These are phyloP conservation scores for Aspergillus versicolor DNA, from an alignment of 2,329 filamentous ascomycete genomes.

Conservation along the genomic window DNA sequence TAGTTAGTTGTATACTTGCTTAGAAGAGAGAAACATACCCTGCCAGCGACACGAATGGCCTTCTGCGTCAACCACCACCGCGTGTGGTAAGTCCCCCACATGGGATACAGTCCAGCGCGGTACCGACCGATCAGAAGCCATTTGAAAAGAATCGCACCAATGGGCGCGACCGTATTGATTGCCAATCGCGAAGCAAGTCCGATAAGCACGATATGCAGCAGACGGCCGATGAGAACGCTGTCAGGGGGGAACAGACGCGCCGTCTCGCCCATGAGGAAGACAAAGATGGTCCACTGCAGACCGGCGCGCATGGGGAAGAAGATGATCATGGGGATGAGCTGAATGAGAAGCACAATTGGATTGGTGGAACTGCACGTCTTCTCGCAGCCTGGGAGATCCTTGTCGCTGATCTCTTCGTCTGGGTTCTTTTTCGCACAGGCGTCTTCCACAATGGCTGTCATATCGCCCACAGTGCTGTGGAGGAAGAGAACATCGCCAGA, in stretches of 20 bases:
- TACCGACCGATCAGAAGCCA: slow-evolving; percentile 58
- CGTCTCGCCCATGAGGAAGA: slow-evolving; percentile 42
- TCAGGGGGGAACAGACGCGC: slow-evolving; percentile 42
- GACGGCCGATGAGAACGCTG: slow-evolving; percentile 43
- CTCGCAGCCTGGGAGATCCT: slow-evolving; percentile 29
- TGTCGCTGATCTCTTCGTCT: neutral
- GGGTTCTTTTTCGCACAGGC: slow-evolving; percentile 3
- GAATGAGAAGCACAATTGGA: slow-evolving; percentile 49
- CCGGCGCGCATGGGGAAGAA: slow-evolving; percentile 54
- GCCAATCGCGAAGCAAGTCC: slow-evolving; percentile 46
- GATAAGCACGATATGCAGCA: slow-evolving; percentile 50
- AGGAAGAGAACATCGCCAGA: slow-evolving; percentile 55
- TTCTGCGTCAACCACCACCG: slow-evolving; percentile 61
- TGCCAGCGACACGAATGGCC: slow-evolving; percentile 50
- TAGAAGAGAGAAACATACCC: slow-evolving; percentile 21
- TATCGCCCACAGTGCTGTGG: slow-evolving; percentile 44
- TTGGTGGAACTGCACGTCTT: slow-evolving; percentile 48
- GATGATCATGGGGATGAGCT: slow-evolving; percentile 52
- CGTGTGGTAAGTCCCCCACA: slow-evolving; percentile 61
- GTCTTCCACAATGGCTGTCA: slow-evolving; percentile 27
- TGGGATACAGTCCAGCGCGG: slow-evolving; percentile 55
- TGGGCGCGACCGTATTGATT: slow-evolving; percentile 43
- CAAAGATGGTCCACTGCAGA: slow-evolving; percentile 54
- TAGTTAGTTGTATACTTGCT: neutral
- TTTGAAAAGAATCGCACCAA: slow-evolving; percentile 52